These are phyloP conservation scores for Russula sp. DNA, from an alignment of 768 basidiomycete species.

Conservation along the genomic window DNA sequence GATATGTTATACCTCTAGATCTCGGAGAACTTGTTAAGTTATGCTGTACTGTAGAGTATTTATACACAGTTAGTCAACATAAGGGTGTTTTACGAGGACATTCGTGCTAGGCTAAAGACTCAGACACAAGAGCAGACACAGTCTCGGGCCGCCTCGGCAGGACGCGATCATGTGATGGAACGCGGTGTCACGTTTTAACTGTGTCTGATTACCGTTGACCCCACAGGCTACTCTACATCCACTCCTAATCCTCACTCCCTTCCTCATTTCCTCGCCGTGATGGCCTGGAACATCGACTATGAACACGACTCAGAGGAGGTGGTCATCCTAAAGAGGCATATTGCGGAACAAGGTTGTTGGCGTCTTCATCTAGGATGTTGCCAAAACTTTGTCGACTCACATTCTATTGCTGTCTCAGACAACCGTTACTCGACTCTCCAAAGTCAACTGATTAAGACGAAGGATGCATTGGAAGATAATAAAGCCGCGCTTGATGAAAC, in stretches of 20 bases:
- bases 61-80: background rate
- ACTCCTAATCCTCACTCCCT: background rate
- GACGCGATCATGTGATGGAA: constrained; percentile 22
- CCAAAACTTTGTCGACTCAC: background rate
- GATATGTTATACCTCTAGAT: constrained; percentile 9
- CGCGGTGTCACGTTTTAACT: constrained; percentile 16
- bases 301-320: constrained; percentile 24
- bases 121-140: background rate
- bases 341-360: constrained; percentile 22
- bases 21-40: background rate
- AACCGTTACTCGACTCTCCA: constrained; percentile 20
- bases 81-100: no score
- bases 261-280: constrained; percentile 9
- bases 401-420: constrained; percentile 7
- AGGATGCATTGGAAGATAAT: constrained; percentile 17
- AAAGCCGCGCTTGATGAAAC: constrained; percentile 21
- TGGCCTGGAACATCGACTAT: constrained; percentile 22
- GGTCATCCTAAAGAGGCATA: constrained; percentile 21
- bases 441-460: constrained; percentile 19
- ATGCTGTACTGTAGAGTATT: background rate
- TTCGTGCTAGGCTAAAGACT: no score
- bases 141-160: background rate
- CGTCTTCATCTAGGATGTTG: background rate
- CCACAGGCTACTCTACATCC: no score
- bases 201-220: background rate